These are phyloP conservation scores for Candida glucosophila DNA, from an alignment of 1,139 yeast species.

Conservation along the genomic window DNA sequence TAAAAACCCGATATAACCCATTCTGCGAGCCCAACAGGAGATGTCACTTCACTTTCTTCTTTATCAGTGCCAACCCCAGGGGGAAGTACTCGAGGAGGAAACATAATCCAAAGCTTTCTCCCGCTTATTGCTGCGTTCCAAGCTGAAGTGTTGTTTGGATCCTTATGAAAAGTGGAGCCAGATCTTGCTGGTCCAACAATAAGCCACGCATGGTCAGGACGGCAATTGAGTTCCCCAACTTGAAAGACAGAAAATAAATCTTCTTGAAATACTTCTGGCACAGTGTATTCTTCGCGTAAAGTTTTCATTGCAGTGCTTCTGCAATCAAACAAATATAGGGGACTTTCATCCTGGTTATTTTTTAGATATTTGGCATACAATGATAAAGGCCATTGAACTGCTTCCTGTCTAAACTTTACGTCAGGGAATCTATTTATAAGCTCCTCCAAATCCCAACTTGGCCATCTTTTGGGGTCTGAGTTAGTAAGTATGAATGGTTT, in stretches of 20 bases:
- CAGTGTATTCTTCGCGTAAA: constrained; percentile 43
- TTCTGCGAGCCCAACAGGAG: constrained; percentile 85
- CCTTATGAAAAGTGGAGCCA: constrained; percentile 89
- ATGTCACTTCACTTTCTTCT: constrained; percentile 82
- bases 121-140: constrained; percentile 82
- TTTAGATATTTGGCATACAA: constrained; percentile 55
- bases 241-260: constrained; percentile 43
- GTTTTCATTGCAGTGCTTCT: constrained; percentile 53
- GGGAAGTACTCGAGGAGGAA: constrained; percentile 68
- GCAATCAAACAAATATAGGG: constrained; percentile 80
- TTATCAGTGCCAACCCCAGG: constrained; percentile 79
- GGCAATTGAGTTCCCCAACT: constrained; percentile 27
- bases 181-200: constrained; percentile 75
- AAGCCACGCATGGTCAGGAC: constrained; percentile 90
- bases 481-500: constrained; percentile 61
- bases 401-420: constrained; percentile 70
- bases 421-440: constrained; percentile 48
- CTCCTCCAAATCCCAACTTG: constrained; percentile 51
- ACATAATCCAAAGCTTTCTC: constrained; percentile 79
- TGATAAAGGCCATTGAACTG: constrained; percentile 68
- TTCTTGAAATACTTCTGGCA: constrained; percentile 44
- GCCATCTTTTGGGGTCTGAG: constrained; percentile 44
- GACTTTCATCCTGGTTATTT: constrained; percentile 67
- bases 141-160: constrained; percentile 84
- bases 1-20: constrained; percentile 82